Conservation (phyloP, 352 stramenopile genomes). For the Blastocystis sp. region DNA sequence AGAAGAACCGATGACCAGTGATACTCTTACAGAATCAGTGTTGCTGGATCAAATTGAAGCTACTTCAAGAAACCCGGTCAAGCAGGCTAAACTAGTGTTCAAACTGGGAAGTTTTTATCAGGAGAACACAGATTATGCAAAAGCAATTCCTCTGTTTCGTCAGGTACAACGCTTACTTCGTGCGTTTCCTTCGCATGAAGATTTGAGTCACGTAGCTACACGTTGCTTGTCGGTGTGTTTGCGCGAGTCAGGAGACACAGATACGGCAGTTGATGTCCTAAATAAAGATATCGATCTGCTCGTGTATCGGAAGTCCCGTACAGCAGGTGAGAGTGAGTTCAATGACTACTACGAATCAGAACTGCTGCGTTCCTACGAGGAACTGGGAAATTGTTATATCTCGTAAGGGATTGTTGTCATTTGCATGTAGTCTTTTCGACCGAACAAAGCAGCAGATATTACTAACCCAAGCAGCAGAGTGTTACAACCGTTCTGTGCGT, state of each 20-base stretch:
- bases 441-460: too few species aligned
- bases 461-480: not conserved
- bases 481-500: not conserved
- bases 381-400: constrained; percentile 29
- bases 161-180: not conserved
- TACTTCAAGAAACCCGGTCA: not conserved
- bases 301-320: not conserved
- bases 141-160: not conserved
- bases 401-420: not conserved
- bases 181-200: not conserved
- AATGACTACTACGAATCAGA: constrained; percentile 7
- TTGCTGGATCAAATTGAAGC: not conserved
- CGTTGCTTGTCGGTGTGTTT: constrained; percentile 12
- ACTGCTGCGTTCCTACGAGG: not conserved
- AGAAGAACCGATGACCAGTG: not conserved
- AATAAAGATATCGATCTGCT: constrained; percentile 55
- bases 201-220: not conserved
- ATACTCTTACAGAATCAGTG: not conserved
- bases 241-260: not conserved
- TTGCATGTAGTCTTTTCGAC: constrained; percentile 10
- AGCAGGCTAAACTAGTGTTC: not conserved
- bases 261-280: not conserved
- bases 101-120: constrained; percentile 13
- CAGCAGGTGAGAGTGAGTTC: not conserved
- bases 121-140: not conserved